Base-by-base conservation (phyloP, 2,329 filamentous ascomycete genomes). In the Boeremia lycopersici region DNA sequence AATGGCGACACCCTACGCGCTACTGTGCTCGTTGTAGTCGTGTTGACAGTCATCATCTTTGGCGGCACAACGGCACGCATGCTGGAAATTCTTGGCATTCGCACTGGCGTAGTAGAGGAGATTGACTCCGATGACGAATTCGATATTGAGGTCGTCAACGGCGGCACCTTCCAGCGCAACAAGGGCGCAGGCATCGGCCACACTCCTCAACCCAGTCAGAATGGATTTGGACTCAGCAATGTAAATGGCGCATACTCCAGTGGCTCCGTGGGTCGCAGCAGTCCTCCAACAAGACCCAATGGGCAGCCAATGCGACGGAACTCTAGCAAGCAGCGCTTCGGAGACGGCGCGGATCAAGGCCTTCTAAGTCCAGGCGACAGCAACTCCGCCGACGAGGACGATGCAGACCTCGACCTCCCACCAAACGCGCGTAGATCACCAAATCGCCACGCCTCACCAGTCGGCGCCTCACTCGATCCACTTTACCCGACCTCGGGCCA, bases 51-150 rank as follows among this genome's bases (percentile, higher is more conserved):
- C 67, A 99, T 99, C 76, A 98, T 99, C 59, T 99, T 99, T 68
- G 95, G 95, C 50, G 95, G 95, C 47, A 99, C 95, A 6, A 99
- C 95, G 0, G 93, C 93, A 11, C 89, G 93, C 51, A 99, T 99
- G 95, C 81, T 99, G 15, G 95, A 99, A 74, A 99, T 99, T 49
- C 79, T 98, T 13, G 90, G 92, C n/a, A 99, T 99, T 58, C 86
- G 91, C 52, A 99, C 93, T 0, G 95, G 95, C 0, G 93, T 99
- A 0, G 90, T 97, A 0, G 95, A 99, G 67, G 95, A 99, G 73
- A 90, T 96, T 39, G 95, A 99, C 72, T 96, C 91, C 39, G 95
- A 99, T 71, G 95, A 99, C 71, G 95, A 99, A 74, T 99, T 99
- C 68, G 95, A 99, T 72, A 99, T 97, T 58, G 95, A 97, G 74